A percentile compares a stretch with the other conserved stretches of the same genome.
phyloP scores from a whole-genome alignment of 2,329 filamentous ascomycete species.

The Penicillium psychrosexuale region DNA sequence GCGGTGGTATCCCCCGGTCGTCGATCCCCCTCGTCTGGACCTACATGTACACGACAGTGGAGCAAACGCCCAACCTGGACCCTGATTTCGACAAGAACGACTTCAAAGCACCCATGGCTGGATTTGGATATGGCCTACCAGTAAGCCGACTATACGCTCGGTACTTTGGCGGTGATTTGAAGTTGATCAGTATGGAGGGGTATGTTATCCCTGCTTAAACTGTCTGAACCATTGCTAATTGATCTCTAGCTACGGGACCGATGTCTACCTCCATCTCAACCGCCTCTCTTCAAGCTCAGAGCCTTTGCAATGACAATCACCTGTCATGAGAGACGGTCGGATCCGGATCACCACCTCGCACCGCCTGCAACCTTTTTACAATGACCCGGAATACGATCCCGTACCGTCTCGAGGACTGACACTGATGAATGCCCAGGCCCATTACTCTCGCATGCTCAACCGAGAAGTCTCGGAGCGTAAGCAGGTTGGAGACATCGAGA shows the following conservation, averaged over 20 bases:
- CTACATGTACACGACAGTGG: conserved; percentile 99
- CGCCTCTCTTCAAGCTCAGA: conserved; percentile 92
- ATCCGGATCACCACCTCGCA: conserved; percentile 41
- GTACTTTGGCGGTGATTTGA: conserved; percentile 96
- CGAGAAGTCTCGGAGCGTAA: conserved; percentile 79
- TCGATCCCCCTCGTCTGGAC: conserved; percentile 98
- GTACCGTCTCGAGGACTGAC: conserved; percentile 51
- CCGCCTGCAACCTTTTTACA: conserved; percentile 40
- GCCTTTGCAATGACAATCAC: conserved; percentile 87
- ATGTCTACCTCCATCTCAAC: conserved; percentile 97
- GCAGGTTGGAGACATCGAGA: conserved; percentile 85
- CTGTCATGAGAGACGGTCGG: conserved; percentile 77
- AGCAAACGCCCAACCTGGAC: conserved; percentile 89
- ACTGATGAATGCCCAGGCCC: conserved; percentile 52
- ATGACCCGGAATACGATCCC: conserved; percentile 31
- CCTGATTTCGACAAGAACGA: conserved; percentile 98
- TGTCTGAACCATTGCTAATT: conserved; percentile 8
- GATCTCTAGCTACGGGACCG: conserved; percentile 78
- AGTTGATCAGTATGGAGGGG: conserved; percentile 99
- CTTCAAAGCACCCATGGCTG: conserved; percentile 99
- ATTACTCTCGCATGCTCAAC: conserved; percentile 67
- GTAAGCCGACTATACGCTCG: conserved; percentile 91
- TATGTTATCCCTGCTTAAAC: conserved; percentile 51
- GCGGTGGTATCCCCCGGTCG: conserved; percentile 88
- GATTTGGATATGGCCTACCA: conserved; percentile 95